Evolutionary conservation across 805 yeast genomes (phyloP).

Genomic region (Saturnispora zaruensis): DNA sequence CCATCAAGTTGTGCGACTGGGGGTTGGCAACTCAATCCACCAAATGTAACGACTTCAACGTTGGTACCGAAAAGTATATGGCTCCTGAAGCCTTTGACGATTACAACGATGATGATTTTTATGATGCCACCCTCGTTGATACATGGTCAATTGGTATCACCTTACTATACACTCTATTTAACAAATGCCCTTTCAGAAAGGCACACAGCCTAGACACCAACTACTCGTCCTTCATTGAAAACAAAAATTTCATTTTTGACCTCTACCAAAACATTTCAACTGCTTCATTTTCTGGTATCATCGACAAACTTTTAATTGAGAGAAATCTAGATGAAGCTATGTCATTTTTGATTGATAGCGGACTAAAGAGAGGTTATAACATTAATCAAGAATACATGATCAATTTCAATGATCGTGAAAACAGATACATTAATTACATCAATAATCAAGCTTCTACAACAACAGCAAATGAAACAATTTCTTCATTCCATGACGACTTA

Average conservation of each 20-base stretch:
- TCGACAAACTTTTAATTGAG: conserved; percentile 34
- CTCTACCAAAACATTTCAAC: conserved; percentile 40
- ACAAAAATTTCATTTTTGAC: conserved; percentile 37
- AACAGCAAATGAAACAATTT: conserved; percentile 5
- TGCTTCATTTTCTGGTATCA: conserved; percentile 33
- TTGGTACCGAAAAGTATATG: conserved; percentile 55
- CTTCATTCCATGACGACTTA: conserved; percentile 8
- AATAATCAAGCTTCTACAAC: conserved; percentile 8
- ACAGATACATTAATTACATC: conserved; percentile 10
- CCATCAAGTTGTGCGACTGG: conserved; percentile 65
- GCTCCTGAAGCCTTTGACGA: conserved; percentile 39
- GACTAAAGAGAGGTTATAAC: conserved; percentile 32
- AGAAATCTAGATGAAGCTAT: conserved; percentile 33
- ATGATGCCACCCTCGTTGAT: conserved; percentile 42
- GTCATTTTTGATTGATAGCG: conserved; percentile 22
- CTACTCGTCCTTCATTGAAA: conserved; percentile 35
- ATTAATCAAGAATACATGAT: conserved; percentile 37
- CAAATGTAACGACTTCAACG: conserved; percentile 30
- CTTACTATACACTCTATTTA: conserved; percentile 40
- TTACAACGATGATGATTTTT: conserved; percentile 15
- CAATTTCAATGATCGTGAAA: conserved; percentile 16
- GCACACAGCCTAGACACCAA: conserved; percentile 33
- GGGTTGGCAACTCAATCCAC: conserved; percentile 45
- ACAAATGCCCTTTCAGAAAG: conserved; percentile 44
- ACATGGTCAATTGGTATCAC: conserved; percentile 50